Base-by-base conservation (phyloP, 495 filamentous ascomycete species). In the Xylaria flabelliformis region DNA sequence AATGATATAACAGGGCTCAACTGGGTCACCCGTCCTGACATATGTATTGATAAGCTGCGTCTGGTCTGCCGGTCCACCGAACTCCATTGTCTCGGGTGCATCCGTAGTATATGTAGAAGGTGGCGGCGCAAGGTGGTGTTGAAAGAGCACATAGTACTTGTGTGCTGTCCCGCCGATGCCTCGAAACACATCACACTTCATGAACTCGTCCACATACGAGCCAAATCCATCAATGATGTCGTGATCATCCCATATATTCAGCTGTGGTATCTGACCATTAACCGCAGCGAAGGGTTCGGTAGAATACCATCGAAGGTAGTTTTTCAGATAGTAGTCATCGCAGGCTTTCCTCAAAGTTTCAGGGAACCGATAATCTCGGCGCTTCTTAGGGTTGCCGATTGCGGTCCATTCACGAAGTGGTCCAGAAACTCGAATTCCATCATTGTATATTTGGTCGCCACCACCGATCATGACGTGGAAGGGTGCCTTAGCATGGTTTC, bases 401-500 rank as follows among this genome's bases (percentile, higher is more conserved):
- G 88, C 83, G 1, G 94, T 94, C 95, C 95, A 98, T 7, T 83
- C 75, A 70, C 87, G 87, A 64, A 98, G 83, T 0, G 95, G 94
- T 0, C 94, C 94, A 51, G 89, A 84, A 0, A 97, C 93, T 64
- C 95, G 88, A 67, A 98, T 91, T 9, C 92, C 90, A 74, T 97
- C 95, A 78, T 96, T 95, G 81, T 97, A 98, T 78, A 97, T 94
- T 81, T 97, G 95, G 75, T 97, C 95, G 68, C 95, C 95, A 50
- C 95, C 95, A 36, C 95, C 95, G 74, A 98, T 90, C 93, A 97
- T 97, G 75, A 97, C 93, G 79, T 97, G 95, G 81, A 97, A 94
- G 19, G 95, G 93, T 74, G 85, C 85, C 80, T 91, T 83, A 70
- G 92, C 89, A 64, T 87, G 85, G 34, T 90, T 83, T 66, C 94